These are phyloP conservation scores for Fusarium luffae DNA, from an alignment of 2,329 filamentous ascomycete species.

Conservation along the genomic window DNA sequence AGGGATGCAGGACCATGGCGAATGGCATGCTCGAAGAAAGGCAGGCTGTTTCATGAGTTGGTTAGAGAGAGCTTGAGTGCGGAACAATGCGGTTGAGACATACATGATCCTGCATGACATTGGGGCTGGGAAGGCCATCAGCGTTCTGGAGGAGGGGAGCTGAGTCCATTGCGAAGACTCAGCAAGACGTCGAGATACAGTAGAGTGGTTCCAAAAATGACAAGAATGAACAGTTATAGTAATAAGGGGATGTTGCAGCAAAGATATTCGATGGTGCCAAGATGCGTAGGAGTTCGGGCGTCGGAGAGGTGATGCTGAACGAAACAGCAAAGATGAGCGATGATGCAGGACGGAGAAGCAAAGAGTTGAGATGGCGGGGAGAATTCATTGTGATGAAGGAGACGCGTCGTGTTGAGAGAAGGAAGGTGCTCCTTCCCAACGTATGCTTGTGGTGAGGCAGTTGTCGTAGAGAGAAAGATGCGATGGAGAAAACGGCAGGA, in stretches of 20 bases:
- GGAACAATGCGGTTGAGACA: slow-evolving; percentile 2
- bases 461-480: neutral
- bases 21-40: slow-evolving; percentile 63
- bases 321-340: slow-evolving; percentile 10
- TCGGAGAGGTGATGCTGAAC: slow-evolving; percentile 10
- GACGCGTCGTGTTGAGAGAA: neutral
- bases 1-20: slow-evolving; percentile 60
- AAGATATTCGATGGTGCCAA: slow-evolving; percentile 15
- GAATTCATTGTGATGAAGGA: neutral
- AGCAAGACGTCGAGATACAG: neutral
- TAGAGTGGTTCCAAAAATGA: neutral
- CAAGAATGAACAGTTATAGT: neutral
- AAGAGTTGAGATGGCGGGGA: neutral
- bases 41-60: slow-evolving; percentile 55
- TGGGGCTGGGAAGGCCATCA: slow-evolving; percentile 48
- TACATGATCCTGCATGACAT: slow-evolving; percentile 52
- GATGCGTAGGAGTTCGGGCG: slow-evolving; percentile 16
- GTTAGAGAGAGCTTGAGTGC: neutral
- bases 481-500: neutral
- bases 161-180: slow-evolving; percentile 46
- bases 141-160: slow-evolving; percentile 50
- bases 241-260: slow-evolving; percentile 15
- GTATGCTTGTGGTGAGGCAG: neutral
- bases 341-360: slow-evolving; percentile 13
- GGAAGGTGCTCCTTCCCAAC: neutral